Base-by-base conservation (phyloP, 371 early-diverging fungal species). In the Mucor velutinosus region DNA sequence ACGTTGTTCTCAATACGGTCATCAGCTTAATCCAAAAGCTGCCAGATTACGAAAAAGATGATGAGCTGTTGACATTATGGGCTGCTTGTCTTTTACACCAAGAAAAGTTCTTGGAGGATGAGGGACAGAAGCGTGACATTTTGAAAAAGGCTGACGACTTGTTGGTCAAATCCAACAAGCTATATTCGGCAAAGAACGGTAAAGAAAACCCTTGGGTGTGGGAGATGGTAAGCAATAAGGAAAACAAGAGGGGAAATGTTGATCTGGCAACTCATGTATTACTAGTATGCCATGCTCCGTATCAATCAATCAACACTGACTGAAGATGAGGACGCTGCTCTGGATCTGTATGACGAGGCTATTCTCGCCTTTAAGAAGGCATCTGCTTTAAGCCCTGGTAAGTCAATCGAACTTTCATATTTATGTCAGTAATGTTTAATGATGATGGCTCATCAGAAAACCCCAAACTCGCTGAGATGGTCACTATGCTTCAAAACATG, bases 271-370 rank as follows among this genome's bases (percentile, higher is more conserved):
- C 21, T 21, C 45, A 49, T 60, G 43, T 45, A 11, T 27, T 43
- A 35, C 6, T 69, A 80, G 79, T 62, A 61, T 60, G 81, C 74
- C 56, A 76, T 74, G 74, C 70, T 75, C 17, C 67, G 68, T 35
- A 65, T 81, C 43, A 74, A 67, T 23, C 74, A 76, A 65, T 76
- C 80, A 17, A 75, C 72, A 51, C 41, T 71, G 39, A 61, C 68
- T 12, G 75, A 76, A 2, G 78, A 81, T 53, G 84, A 83, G 47
- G 84, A 83, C 33, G 62, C 79, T 37, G 71, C 79, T n/a, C 21
- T 83, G 14, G 70, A 70, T 4, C 47, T 71, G 21, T 77, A 67
- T 67, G 69, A 74, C 17, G 72, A 67, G 23, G 77, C 77, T 14
- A 66, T 74, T 14, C 39, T 66, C 10, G 30, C 62, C 25, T 74